Evolutionary conservation across 805 yeast species (phyloP).

Genomic region (Kluyveromyces nonfermentans): DNA sequence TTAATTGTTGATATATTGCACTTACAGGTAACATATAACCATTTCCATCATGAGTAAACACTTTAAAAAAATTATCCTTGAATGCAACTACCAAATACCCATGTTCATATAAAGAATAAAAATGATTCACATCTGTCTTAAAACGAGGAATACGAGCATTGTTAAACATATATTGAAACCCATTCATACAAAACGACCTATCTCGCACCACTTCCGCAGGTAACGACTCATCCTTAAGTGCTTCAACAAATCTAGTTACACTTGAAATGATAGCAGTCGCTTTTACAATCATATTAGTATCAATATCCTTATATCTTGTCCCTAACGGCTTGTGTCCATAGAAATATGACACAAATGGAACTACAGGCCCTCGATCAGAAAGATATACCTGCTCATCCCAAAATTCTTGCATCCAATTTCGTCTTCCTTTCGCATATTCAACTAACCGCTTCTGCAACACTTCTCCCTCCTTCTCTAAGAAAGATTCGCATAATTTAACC

Average conservation of each 20-base stretch:
- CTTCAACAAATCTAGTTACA: slow-evolving; percentile 55
- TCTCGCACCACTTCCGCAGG: slow-evolving; percentile 73
- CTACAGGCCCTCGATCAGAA: slow-evolving; percentile 87
- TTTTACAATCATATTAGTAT: slow-evolving; percentile 56
- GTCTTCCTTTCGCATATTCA: slow-evolving; percentile 43
- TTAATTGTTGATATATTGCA: slow-evolving; percentile 50
- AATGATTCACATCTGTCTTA: slow-evolving; percentile 51
- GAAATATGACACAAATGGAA: slow-evolving; percentile 88
- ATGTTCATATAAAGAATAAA: slow-evolving; percentile 39
- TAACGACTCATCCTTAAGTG: slow-evolving; percentile 60
- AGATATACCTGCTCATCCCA: slow-evolving; percentile 95
- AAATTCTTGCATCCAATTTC: slow-evolving; percentile 85
- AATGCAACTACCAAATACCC: slow-evolving; percentile 64
- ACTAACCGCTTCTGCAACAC: slow-evolving; percentile 57
- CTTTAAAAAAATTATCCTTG: slow-evolving; percentile 74
- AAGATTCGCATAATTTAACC: slow-evolving; percentile 51
- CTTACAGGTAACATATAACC: slow-evolving; percentile 38
- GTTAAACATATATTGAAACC: slow-evolving; percentile 85
- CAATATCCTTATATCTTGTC: slow-evolving; percentile 34
- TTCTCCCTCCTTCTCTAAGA: slow-evolving; percentile 59
- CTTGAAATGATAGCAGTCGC: slow-evolving; percentile 67
- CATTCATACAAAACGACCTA: slow-evolving; percentile 89
- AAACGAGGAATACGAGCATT: slow-evolving; percentile 71
- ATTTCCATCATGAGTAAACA: slow-evolving; percentile 43
- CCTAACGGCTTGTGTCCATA: slow-evolving; percentile 66